phyloP scores from a whole-genome alignment of 257 asterid genomes.

The Knoxia roxburghii region DNA sequence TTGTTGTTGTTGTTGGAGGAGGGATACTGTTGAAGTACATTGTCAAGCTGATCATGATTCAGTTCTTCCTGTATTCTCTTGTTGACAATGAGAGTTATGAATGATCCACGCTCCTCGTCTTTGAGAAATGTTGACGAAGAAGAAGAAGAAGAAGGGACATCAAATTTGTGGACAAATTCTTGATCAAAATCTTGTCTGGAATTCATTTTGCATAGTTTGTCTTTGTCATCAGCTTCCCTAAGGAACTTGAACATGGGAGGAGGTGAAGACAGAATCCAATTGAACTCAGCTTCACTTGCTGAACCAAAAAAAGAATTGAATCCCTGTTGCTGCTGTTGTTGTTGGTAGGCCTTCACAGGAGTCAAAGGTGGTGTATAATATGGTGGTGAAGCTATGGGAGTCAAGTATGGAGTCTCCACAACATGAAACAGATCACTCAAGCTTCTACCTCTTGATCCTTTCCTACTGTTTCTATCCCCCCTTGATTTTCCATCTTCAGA shows the following conservation, averaged over 20 bases:
- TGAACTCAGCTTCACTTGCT: slow-evolving; percentile 39
- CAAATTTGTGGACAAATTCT: not conserved
- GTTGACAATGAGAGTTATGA: slow-evolving; percentile 30
- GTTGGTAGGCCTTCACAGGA: slow-evolving; percentile 21
- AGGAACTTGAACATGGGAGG: slow-evolving; percentile 39
- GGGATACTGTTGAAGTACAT: slow-evolving; percentile 8
- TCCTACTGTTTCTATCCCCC: slow-evolving; percentile 23
- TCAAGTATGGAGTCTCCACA: slow-evolving; percentile 60
- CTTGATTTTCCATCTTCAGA: slow-evolving; percentile 52
- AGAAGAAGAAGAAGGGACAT: slow-evolving; percentile 25
- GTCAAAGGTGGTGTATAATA: slow-evolving; percentile 67
- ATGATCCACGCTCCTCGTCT: slow-evolving; percentile 30
- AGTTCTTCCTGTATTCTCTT: slow-evolving; percentile 20
- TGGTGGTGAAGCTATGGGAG: slow-evolving; percentile 57
- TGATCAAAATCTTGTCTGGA: slow-evolving; percentile 17
- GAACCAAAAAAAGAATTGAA: slow-evolving; percentile 33
- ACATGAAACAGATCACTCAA: slow-evolving; percentile 38
- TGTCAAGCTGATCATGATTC: slow-evolving; percentile 3
- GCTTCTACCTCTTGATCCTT: slow-evolving; percentile 38
- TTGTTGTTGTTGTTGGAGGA: too few species aligned
- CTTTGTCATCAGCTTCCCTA: slow-evolving; percentile 32
- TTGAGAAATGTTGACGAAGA: slow-evolving; percentile 21
- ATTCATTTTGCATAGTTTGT: slow-evolving; percentile 23
- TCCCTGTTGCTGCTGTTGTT: not conserved
- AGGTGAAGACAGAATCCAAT: slow-evolving; percentile 31